Base-by-base conservation (phyloP, 2,329 filamentous ascomycete genomes). In the Epichloe hybrida region DNA sequence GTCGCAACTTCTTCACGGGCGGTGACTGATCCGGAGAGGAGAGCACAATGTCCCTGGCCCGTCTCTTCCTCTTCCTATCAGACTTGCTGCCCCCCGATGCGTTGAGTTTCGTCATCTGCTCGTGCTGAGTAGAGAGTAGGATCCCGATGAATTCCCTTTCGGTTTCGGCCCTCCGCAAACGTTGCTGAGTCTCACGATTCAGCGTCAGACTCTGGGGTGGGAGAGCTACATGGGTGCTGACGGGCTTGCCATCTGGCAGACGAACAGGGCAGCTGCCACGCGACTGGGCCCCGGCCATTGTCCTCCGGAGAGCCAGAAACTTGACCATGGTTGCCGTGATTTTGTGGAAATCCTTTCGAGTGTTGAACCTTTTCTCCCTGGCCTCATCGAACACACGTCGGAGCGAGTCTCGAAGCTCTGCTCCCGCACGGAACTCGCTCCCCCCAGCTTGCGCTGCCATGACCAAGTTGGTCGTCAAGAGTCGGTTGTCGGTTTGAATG, bases 171-270 rank as follows among this genome's bases (percentile, higher is more conserved):
- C 27, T 15, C 13, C 36, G 46, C n/a, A 61, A 53, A 1, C 51
- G 46, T 31, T 48, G 12, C n/a, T 37, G 38, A 5, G 45, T 51
- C 12, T 53, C 43, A 2, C 48, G 23, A 31, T 48, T 48, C 23
- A 61, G 20, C 3, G 42, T 11, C 6, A 59, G 39, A 8, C 43
- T 46, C 4, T 39, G 27, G 1, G 53, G 54, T 0, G 55, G 53
- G 2, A 57, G 50, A 4, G 50, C 50, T 3, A 61, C 3, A 5
- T 45, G 13, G 1, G 50, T 56, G 21, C 50, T 34, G 12, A 53
- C 53, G 17, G 50, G 41, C n/a, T 6, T 53, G 15, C 56, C 60
- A 40, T 61, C 56, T 21, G 53, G 59, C 45, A 62, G 54, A 36
- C 45, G 51, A 6, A 60, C 38, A 1, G 37, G 43, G 34, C 58